A percentile compares a stretch with the other conserved stretches of the same genome.
phyloP scores from a whole-genome alignment of 768 basidiomycete species.

The Inosperma sp. region DNA sequence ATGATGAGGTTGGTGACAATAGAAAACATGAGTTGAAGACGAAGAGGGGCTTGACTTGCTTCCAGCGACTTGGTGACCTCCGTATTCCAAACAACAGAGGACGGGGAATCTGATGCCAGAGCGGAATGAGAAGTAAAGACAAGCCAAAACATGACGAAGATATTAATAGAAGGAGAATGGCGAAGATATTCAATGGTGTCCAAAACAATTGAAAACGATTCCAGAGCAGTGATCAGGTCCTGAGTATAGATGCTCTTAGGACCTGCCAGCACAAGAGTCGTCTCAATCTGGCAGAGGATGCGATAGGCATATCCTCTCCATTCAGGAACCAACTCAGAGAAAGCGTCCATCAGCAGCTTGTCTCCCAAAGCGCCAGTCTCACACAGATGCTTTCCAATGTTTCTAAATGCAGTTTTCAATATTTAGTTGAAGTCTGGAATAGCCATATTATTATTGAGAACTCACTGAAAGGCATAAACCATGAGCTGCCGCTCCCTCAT shows the following conservation, averaged over 20 bases:
- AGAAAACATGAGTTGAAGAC: background rate
- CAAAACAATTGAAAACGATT: background rate
- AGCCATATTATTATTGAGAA: background rate
- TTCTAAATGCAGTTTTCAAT: background rate
- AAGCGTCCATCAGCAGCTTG: background rate
- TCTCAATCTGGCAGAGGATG: background rate
- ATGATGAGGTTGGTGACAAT: background rate
- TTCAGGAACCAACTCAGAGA: background rate
- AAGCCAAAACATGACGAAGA: background rate
- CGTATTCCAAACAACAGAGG: background rate
- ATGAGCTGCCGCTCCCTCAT: constrained; percentile 6
- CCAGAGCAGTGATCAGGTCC: background rate
- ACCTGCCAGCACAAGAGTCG: background rate
- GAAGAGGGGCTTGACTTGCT: background rate
- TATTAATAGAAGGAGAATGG: background rate
- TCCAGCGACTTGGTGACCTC: background rate
- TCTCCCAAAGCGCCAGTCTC: background rate
- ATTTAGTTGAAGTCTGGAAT: background rate
- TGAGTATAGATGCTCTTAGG: background rate
- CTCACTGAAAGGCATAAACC: constrained; percentile 3
- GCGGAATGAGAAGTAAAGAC: background rate
- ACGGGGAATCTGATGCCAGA: background rate
- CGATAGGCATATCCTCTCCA: background rate
- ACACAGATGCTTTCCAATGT: background rate
- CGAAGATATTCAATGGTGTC: background rate